Conservation (phyloP, 495 filamentous ascomycete species). For the Penicillium subrubescens region DNA sequence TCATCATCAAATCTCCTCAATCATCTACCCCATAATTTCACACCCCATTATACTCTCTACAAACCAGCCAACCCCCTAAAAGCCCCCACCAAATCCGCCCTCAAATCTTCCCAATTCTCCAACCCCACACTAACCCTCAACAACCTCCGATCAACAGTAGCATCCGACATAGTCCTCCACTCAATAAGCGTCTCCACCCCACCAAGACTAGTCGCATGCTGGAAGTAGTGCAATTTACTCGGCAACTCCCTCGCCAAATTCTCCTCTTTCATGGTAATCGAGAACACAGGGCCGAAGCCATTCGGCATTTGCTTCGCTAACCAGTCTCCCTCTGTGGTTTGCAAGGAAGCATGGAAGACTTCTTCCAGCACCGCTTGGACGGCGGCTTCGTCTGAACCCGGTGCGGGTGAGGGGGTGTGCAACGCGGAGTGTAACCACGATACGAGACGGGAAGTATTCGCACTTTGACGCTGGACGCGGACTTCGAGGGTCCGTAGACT, state of each 20-base stretch:
- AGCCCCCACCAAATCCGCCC: slow-evolving; percentile 70
- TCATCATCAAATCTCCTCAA: too few relatives aligned
- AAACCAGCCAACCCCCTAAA: slow-evolving; percentile 44
- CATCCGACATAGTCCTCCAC: slow-evolving; percentile 76
- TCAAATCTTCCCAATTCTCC: slow-evolving; percentile 85
- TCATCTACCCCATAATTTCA: not conserved
- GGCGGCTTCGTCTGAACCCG: slow-evolving; percentile 40
- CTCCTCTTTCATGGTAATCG: slow-evolving; percentile 63
- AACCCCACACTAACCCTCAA: slow-evolving; percentile 83
- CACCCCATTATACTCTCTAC: not conserved
- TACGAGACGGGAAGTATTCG: slow-evolving; percentile 68
- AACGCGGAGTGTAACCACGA: slow-evolving; percentile 63
- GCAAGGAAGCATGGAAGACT: slow-evolving; percentile 77
- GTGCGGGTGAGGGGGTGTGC: slow-evolving; percentile 27
- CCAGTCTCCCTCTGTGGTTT: slow-evolving; percentile 69
- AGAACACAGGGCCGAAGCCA: slow-evolving; percentile 88
- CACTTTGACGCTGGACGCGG: slow-evolving; percentile 72
- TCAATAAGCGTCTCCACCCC: slow-evolving; percentile 90
- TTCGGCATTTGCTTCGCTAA: slow-evolving; percentile 86
- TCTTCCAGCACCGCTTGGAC: slow-evolving; percentile 56
- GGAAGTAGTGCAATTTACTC: slow-evolving; percentile 77
- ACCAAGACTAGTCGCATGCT: slow-evolving; percentile 92
- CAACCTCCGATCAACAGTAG: slow-evolving; percentile 67
- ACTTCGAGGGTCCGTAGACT: slow-evolving; percentile 86
- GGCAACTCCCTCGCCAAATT: slow-evolving; percentile 68